Evolutionary conservation across 139 green algal genomes (phyloP).

Genomic region (Deuterostichococcus epilithicus): DNA sequence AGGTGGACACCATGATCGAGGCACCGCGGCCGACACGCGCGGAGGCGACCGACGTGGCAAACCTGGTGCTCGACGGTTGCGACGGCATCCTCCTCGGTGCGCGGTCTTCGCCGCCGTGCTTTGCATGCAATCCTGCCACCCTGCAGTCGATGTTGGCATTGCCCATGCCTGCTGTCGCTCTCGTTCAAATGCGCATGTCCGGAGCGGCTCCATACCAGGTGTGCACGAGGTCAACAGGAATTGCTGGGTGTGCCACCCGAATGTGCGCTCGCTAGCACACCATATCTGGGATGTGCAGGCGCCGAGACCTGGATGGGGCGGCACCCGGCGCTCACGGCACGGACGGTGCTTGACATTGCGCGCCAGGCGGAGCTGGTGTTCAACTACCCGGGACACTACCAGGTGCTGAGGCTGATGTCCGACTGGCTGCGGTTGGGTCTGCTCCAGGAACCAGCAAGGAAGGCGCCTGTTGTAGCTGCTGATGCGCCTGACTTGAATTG

Average conservation of each 20-base stretch:
- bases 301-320: conserved; percentile 79
- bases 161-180: background rate
- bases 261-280: no score
- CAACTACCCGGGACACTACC: conserved; percentile 49
- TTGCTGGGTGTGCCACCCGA: no score
- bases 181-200: no score
- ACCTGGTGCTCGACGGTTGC: conserved; percentile 85
- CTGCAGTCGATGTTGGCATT: no score
- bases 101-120: conserved; percentile 62
- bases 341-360: conserved; percentile 62
- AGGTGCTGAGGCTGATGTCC: conserved; percentile 11
- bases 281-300: background rate
- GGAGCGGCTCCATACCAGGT: no score
- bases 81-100: conserved; percentile 73
- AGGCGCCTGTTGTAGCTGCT: no score
- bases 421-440: background rate
- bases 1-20: conserved; percentile 81
- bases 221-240: no score
- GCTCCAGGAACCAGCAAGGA: no score
- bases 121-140: background rate
- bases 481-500: no score
- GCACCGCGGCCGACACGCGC: conserved; percentile 47
- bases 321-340: conserved; percentile 57
- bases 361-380: conserved; percentile 58
- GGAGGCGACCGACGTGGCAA: conserved; percentile 91